These are phyloP conservation scores for Mariannaea sp. DNA, from an alignment of 2,329 filamentous ascomycete genomes.

Conservation along the genomic window DNA sequence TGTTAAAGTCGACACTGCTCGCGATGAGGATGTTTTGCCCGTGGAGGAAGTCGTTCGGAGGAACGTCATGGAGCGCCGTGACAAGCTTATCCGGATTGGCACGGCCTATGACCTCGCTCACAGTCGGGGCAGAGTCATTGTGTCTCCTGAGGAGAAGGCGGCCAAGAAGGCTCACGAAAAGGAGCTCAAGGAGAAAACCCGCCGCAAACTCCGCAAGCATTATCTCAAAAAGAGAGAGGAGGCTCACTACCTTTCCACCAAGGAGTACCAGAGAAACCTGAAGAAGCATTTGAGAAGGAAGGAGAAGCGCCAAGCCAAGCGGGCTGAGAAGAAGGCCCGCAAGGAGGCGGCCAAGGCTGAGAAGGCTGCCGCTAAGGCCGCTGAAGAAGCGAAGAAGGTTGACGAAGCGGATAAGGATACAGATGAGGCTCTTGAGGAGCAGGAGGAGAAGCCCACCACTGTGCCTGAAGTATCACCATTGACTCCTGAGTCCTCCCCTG, in stretches of 20 bases:
- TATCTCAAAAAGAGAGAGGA: slow-evolving; percentile 48
- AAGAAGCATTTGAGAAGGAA: slow-evolving; percentile 62
- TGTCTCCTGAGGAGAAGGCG: slow-evolving; percentile 54
- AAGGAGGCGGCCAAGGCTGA: slow-evolving; percentile 23
- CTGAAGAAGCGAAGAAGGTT: slow-evolving; percentile 17
- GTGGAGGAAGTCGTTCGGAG: slow-evolving; percentile 71
- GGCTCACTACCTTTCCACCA: slow-evolving; percentile 44
- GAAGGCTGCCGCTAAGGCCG: slow-evolving; percentile 20
- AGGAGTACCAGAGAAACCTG: slow-evolving; percentile 43
- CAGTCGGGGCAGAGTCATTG: slow-evolving; percentile 61
- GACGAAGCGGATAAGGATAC: slow-evolving; percentile 13
- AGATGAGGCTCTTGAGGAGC: background rate
- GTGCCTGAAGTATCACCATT: slow-evolving; percentile 23
- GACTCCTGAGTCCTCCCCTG: slow-evolving; percentile 26
- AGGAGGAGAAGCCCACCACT: background rate
- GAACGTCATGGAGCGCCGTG: slow-evolving; percentile 64
- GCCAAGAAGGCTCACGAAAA: slow-evolving; percentile 52
- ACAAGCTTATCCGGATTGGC: slow-evolving; percentile 75
- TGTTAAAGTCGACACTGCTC: slow-evolving; percentile 72
- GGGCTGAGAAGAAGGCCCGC: slow-evolving; percentile 52
- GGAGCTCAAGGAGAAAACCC: slow-evolving; percentile 47
- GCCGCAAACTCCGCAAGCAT: slow-evolving; percentile 46
- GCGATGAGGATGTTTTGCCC: slow-evolving; percentile 53
- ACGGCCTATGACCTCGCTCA: slow-evolving; percentile 73
- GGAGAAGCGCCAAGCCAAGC: slow-evolving; percentile 81